A percentile compares a stretch with the other conserved stretches of the same genome.
These are phyloP conservation scores for Schwanniomyces vanrijiae DNA, from an alignment of 805 yeast species.

Conservation along the genomic window DNA sequence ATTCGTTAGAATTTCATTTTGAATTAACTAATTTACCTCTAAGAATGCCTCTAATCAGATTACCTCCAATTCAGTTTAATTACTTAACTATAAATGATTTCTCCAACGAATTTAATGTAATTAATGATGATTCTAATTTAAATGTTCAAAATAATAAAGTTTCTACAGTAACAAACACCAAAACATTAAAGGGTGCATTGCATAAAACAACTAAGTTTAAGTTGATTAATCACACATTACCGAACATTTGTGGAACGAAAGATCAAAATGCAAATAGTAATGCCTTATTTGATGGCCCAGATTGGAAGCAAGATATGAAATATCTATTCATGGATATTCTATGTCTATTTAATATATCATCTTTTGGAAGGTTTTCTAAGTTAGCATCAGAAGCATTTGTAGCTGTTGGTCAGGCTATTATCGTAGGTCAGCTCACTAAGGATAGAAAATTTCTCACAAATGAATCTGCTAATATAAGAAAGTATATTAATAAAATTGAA, in stretches of 20 bases:
- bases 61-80: conserved; percentile 22
- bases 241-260: neutral
- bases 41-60: conserved; percentile 17
- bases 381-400: neutral
- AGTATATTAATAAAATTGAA: neutral
- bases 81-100: conserved; percentile 17
- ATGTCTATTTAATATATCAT: neutral
- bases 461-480: neutral
- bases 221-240: neutral
- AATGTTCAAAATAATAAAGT: neutral
- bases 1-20: conserved; percentile 20
- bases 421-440: neutral
- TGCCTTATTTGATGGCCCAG: neutral
- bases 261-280: neutral
- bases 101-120: conserved; percentile 15
- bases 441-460: neutral
- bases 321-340: neutral
- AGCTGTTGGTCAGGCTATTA: neutral
- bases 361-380: neutral
- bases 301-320: neutral
- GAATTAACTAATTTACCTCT: conserved; percentile 21
- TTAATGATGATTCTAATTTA: conserved; percentile 2
- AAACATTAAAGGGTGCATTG: neutral
- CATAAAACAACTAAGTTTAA: neutral
- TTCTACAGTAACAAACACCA: neutral